Base-by-base conservation (phyloP, 768 basidiomycete species). In the Xerocomus spinulosus region DNA sequence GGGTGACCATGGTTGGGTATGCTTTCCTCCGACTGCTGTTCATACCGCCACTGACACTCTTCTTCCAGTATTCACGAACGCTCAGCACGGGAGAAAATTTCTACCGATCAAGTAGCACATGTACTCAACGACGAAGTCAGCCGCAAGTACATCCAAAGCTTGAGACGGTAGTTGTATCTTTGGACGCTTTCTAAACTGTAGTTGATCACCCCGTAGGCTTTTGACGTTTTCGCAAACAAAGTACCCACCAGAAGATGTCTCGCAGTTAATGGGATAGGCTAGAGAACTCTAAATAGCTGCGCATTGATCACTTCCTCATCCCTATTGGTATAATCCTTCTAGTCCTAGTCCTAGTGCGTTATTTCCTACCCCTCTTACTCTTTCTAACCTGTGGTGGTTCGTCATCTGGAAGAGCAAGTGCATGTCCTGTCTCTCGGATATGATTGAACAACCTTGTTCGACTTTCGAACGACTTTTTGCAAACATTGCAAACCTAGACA, bases 51-150 rank as follows among this genome's bases (percentile, higher is more conserved):
- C 30, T 35, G 24, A 51, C 15, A 51, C 15, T 3, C 38, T 25
- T 10, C 44, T 37, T 24, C 41, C 50, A 88, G 93, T 72, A 96
- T 98, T 47, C 96, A 99, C 71, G 96, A 96, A 68, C 88, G 96
- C 63, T 92, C 91, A 0, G 96, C 95, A 2, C 85, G 94, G 53
- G 95, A 99, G 68, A 97, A 97, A 72, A 99, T 99, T 51, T 93
- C 91, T 13, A 84, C 87, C 32, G 94, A 97, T 66, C 91, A 94
- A 64, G 93, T 99, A 8, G 96, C 95, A 0, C 96, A 99, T 67
- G 96, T 98, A 3, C 66, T 99, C 49, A 99, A 99, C 64, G 96
- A 99, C 60, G 96, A 99, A 80, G 92, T 97, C 61, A 93, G 91
- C 60, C 79, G 96, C 51, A 99, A 98, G 69, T 99, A 97, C 63